Conservation (phyloP, 345 rosid genomes). For the Hevea brasiliensis region DNA sequence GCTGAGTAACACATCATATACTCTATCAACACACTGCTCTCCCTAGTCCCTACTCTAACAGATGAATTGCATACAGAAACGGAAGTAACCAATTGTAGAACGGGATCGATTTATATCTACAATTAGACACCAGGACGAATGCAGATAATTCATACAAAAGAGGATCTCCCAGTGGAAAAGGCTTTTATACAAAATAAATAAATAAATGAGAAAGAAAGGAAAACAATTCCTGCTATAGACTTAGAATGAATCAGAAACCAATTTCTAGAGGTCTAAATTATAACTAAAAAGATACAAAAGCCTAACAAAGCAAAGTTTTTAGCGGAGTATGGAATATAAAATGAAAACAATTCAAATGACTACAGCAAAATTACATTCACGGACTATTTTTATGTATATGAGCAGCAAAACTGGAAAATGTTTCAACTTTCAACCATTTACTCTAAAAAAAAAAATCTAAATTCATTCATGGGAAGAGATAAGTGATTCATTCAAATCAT, state of each 20-base stretch:
- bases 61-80: background rate
- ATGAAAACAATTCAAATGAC: background rate
- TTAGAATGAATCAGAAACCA: background rate
- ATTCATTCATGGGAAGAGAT: conserved; percentile 18
- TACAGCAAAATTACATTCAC: conserved; percentile 16
- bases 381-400: conserved; percentile 12
- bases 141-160: background rate
- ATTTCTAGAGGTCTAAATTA: background rate
- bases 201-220: background rate
- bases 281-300: background rate
- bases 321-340: background rate
- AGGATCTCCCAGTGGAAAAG: background rate
- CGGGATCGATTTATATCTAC: background rate
- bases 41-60: background rate
- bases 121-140: background rate
- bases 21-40: background rate
- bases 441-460: conserved; percentile 1
- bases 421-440: conserved; percentile 5
- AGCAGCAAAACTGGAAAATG: conserved; percentile 9
- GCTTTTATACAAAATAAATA: background rate
- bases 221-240: background rate
- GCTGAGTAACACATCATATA: background rate
- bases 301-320: background rate
- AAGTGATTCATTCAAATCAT: conserved; percentile 33
- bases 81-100: background rate